These are phyloP conservation scores for Phlyctochytrium bullatum DNA, from an alignment of 192 early-diverging fungal species.

Conservation along the genomic window DNA sequence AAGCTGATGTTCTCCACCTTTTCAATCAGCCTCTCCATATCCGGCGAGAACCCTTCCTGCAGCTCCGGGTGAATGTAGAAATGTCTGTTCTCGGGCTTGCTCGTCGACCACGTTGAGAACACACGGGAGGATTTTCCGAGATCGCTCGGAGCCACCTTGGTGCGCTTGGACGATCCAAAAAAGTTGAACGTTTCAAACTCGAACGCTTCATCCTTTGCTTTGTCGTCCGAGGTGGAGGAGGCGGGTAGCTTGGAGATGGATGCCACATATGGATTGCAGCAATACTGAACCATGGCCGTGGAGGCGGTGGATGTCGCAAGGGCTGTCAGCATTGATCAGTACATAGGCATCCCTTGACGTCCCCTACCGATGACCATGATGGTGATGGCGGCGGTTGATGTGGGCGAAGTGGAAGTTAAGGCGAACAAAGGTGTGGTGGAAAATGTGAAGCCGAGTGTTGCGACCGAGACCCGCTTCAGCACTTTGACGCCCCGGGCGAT, in stretches of 20 bases:
- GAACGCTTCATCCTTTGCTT: background rate
- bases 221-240: background rate
- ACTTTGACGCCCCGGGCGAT: conserved; percentile 15
- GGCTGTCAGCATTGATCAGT: conserved; percentile 7
- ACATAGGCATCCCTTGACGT: background rate
- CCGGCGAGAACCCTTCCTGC: conserved; percentile 18
- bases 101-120: conserved; percentile 23
- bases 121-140: conserved; percentile 10
- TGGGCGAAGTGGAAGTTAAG: background rate
- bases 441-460: conserved; percentile 8
- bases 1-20: conserved; percentile 8
- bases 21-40: conserved; percentile 22
- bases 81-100: background rate
- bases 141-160: background rate
- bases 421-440: conserved; percentile 16
- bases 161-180: conserved; percentile 14
- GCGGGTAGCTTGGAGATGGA: background rate
- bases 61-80: conserved; percentile 35
- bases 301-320: conserved; percentile 8
- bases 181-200: conserved; percentile 11
- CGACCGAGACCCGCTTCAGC: conserved; percentile 21
- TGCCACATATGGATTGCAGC: conserved; percentile 20
- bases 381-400: conserved; percentile 13
- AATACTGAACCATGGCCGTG: conserved; percentile 17
- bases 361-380: conserved; percentile 20